Base-by-base conservation (phyloP, 371 early-diverging fungal genomes). In the Mucor indicus region DNA sequence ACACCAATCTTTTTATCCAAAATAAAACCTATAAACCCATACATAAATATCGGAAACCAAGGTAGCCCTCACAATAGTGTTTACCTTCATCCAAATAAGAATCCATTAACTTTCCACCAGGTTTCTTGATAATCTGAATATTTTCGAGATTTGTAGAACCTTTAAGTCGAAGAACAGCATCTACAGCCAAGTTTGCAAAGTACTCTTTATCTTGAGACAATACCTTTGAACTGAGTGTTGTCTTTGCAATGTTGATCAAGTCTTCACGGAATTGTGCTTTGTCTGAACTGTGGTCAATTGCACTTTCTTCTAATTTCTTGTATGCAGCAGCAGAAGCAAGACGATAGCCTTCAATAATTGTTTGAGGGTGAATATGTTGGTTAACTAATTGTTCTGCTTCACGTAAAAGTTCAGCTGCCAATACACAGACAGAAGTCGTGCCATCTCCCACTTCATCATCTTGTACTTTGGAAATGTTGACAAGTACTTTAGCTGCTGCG, bases 381-480 rank as follows among this genome's bases (percentile, higher is more conserved):
- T 84, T 84, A 54, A 98, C 83, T 27, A 98, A 80, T 56, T 87
- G 85, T 65, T 98, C 98, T 15, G 96, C 98, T 81, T 99, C 96
- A 38, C 98, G 82, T 59, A 99, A 81, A 48, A 99, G 77, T 72
- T 98, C 96, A 22, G 97, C 90, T 9, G 99, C 98, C 46, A 99
- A 81, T 25, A 99, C 96, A 64, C 98, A 95, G 13, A 99, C 98
- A 4, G 98, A 94, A 22, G 99, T 99, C 12, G 99, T 99, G 38
- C 99, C 99, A 75, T 99, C 99, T 47, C 99, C 99, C 19, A 99
- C 99, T 75, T 99, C 99, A 72, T 95, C 97, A 74, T 99, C 99
- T 79, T 99, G 99, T 11, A 95, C 98, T 67, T 98, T 95, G 53
- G 98, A 96, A 47, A 93, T 87, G 78, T 94, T 96, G 55, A 99